Base-by-base conservation (phyloP, 352 stramenopile species). In the Phytophthora tentaculata region DNA sequence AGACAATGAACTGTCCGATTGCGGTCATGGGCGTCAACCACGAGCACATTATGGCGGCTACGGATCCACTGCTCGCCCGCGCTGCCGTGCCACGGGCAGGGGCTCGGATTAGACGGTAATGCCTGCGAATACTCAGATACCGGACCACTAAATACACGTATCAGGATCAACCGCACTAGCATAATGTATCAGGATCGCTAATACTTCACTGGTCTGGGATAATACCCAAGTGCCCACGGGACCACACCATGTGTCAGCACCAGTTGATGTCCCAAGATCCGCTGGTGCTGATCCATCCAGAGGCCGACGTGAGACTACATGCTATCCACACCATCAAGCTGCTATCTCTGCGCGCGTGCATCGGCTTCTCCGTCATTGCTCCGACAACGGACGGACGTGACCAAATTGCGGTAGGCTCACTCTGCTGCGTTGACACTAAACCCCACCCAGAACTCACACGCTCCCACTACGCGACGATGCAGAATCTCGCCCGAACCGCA, bases 221-320 rank as follows among this genome's bases (percentile, higher is more conserved):
- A n/a, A n/a, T n/a, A n/a, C n/a, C n/a, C n/a, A n/a, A n/a, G n/a
- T n/a, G n/a, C n/a, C 68, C 77, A 5, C 73, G 81, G 16, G 69
- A 86, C 50, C 64, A 86, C 19, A 77, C 80, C 4, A 74, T 91
- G 50, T 89, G 83, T 55, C 70, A 84, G 51, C 81, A 89, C 51
- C 77, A 75, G 19, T 49, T 89, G 32, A 89, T 91, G 79, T 74
- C 67, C 16, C 48, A 70, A 47, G 62, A 77, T 20, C 77, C 80
- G n/a, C 50, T 87, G 13, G 69, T 90, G 2, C 51, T 88, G 22
- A 70, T 79, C 8, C 79, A 90, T 32, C 81, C 81, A 0, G 81
- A 90, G 32, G 79, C 81, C 2, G 83, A 91, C 50, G 69, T 89
- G 23, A 67, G 77, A 5, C 83, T 88, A 35, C 74, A 76, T 32